These are phyloP conservation scores for Claviceps cyperi DNA, from an alignment of 2,329 filamentous ascomycete species.

Conservation along the genomic window DNA sequence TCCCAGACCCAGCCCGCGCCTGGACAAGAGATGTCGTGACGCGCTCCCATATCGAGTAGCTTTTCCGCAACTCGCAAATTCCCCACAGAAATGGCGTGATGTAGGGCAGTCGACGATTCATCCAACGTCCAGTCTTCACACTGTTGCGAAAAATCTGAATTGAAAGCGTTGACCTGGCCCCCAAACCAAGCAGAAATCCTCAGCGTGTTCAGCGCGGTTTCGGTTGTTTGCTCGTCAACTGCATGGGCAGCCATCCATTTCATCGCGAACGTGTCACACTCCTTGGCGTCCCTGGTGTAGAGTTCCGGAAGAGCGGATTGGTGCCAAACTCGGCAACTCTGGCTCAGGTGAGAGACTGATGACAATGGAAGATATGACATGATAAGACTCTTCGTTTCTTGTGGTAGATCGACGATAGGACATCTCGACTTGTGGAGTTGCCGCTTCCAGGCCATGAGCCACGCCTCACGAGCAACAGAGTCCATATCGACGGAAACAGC, in stretches of 20 bases:
- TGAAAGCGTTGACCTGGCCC: constrained; percentile 1
- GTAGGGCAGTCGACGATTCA: background rate
- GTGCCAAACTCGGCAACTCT: background rate
- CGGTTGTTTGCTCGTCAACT: background rate
- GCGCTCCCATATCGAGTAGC: background rate
- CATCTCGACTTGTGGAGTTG: background rate
- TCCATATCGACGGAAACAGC: constrained; percentile 17
- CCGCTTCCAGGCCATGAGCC: background rate
- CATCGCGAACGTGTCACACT: constrained; percentile 1
- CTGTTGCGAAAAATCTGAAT: background rate
- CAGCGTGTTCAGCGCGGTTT: background rate
- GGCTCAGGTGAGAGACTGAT: background rate
- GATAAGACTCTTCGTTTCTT: background rate
- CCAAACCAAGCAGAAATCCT: background rate
- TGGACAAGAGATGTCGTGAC: background rate
- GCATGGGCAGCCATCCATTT: constrained; percentile 1
- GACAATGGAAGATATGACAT: background rate
- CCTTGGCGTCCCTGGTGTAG: background rate
- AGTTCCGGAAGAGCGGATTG: background rate
- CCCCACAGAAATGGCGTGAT: background rate
- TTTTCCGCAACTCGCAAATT: background rate
- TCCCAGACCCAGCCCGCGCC: background rate
- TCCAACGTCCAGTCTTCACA: background rate
- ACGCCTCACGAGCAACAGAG: constrained; percentile 15
- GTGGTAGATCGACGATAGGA: background rate